A percentile compares a stretch with the other conserved stretches of the same genome.
Evolutionary conservation across 306 rosid species (phyloP).

Genomic region (Dryas octopetala): DNA sequence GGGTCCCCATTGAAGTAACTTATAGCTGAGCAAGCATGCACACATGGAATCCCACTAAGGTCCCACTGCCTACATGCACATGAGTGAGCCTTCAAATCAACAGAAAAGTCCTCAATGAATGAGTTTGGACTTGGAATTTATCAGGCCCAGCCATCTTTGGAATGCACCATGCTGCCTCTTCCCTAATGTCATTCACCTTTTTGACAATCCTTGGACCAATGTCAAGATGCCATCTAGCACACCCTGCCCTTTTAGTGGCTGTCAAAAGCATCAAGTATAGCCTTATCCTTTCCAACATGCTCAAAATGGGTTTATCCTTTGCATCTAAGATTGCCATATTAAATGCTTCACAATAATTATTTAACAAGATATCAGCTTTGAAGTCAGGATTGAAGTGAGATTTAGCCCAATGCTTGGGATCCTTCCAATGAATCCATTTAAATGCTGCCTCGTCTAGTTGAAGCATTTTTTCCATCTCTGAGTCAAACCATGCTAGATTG

Average conservation of each 20-base stretch:
- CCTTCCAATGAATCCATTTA: neutral
- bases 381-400: neutral
- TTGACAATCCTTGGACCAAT: neutral
- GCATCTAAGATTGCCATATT: neutral
- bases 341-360: neutral
- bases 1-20: too few relatives aligned
- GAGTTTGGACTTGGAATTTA: too few relatives aligned
- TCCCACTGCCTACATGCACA: too few relatives aligned
- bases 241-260: neutral
- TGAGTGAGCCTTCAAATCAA: too few relatives aligned
- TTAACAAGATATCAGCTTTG: neutral
- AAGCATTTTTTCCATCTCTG: too few relatives aligned
- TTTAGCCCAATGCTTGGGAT: neutral
- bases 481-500: too few relatives aligned
- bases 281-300: neutral
- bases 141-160: neutral
- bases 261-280: neutral
- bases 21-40: too few relatives aligned
- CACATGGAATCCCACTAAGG: too few relatives aligned
- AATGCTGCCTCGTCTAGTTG: too few relatives aligned
- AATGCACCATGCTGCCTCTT: neutral
- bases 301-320: neutral
- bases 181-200: neutral
- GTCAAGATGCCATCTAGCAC: neutral
- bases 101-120: too few relatives aligned